These are phyloP conservation scores for Exophiala spinifera DNA, from an alignment of 2,329 filamentous ascomycete species.

Conservation along the genomic window DNA sequence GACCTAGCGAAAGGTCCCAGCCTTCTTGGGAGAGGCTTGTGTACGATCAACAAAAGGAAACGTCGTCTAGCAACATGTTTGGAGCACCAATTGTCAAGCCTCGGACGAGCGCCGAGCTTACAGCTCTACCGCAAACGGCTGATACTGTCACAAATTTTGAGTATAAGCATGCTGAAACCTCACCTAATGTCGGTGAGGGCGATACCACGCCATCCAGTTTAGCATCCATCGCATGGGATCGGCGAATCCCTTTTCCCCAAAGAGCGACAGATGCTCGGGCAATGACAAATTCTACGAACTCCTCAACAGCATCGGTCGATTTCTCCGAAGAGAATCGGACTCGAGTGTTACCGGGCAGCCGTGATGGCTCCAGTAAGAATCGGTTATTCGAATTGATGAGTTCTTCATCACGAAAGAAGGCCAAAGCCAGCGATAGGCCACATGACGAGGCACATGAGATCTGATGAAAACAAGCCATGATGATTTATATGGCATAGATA, in stretches of 20 bases:
- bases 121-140: constrained; percentile 26
- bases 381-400: constrained; percentile 45
- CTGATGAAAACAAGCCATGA: background rate
- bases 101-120: constrained; percentile 20
- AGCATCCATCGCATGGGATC: constrained; percentile 44
- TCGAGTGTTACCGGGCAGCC: constrained; percentile 36
- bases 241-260: constrained; percentile 41
- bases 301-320: constrained; percentile 40
- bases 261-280: constrained; percentile 41
- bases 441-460: constrained; percentile 15
- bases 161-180: constrained; percentile 8
- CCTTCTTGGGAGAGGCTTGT: constrained; percentile 51
- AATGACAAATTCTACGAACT: constrained; percentile 46
- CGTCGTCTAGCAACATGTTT: constrained; percentile 15
- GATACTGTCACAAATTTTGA: constrained; percentile 13
- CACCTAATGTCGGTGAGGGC: constrained; percentile 29
- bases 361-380: constrained; percentile 38
- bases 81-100: constrained; percentile 12
- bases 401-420: constrained; percentile 41
- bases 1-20: constrained; percentile 45
- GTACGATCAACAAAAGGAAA: constrained; percentile 44
- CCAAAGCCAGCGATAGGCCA: constrained; percentile 38
- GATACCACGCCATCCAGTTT: constrained; percentile 47
- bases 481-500: background rate
- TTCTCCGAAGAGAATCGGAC: constrained; percentile 41